Conservation (phyloP, 371 early-diverging fungal species). For the Blastocladiella emersonii region DNA sequence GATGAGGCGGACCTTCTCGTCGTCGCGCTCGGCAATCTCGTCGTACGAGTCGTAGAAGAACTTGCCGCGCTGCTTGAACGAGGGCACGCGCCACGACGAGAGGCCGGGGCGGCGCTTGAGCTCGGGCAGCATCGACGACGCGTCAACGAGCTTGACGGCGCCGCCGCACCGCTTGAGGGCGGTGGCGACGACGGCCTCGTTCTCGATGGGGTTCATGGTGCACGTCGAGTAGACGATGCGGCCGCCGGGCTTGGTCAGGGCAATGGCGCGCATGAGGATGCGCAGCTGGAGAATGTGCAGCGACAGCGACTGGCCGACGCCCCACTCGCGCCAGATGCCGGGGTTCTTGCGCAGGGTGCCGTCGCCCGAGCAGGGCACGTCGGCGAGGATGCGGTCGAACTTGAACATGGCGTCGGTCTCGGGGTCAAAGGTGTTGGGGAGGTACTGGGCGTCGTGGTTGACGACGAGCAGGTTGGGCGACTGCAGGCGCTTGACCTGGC, state of each 20-base stretch:
- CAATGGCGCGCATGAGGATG: constrained; percentile 77
- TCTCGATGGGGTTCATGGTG: constrained; percentile 95
- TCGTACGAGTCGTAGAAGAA: neutral
- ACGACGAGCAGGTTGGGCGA: constrained; percentile 87
- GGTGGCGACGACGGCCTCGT: constrained; percentile 89
- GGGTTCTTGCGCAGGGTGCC: constrained; percentile 97
- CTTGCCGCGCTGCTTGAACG: neutral
- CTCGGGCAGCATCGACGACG: constrained; percentile 50
- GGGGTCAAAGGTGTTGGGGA: constrained; percentile 58
- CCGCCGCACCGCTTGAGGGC: constrained; percentile 52
- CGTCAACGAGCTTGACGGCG: constrained; percentile 67
- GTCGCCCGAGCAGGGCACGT: constrained; percentile 99
- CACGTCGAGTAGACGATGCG: constrained; percentile 98
- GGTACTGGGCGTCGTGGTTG: constrained; percentile 86
- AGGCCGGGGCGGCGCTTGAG: constrained; percentile 70
- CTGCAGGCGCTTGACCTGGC: constrained; percentile 84
- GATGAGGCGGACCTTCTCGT: constrained; percentile 4
- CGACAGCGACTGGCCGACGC: constrained; percentile 48
- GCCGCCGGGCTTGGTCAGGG: constrained; percentile 83
- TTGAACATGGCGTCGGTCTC: constrained; percentile 23
- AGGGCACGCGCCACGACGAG: constrained; percentile 66
- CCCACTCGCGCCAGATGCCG: constrained; percentile 82
- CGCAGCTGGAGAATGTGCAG: constrained; percentile 72
- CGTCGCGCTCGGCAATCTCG: neutral
- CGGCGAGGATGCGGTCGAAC: constrained; percentile 94